phyloP scores from a whole-genome alignment of 2,329 filamentous ascomycete species.

The Monosporascus cannonballus region DNA sequence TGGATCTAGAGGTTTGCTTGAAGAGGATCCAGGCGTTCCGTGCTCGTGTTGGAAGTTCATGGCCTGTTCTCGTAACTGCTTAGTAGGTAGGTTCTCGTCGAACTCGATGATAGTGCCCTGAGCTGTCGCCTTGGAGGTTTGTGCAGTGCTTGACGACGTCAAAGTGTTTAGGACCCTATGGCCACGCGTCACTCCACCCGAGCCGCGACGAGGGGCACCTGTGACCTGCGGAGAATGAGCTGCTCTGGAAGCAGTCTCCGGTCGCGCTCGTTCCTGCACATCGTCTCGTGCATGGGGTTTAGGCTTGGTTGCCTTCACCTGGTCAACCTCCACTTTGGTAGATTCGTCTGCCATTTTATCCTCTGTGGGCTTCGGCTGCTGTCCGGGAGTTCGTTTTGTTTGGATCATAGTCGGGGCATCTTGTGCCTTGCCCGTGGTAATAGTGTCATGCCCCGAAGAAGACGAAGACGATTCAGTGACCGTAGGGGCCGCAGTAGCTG shows the following conservation, averaged over 20 bases:
- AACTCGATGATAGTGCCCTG: constrained; percentile 39
- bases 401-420: neutral
- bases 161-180: constrained; percentile 23
- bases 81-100: constrained; percentile 24
- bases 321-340: neutral
- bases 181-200: constrained; percentile 21
- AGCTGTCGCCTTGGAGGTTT: constrained; percentile 35
- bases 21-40: constrained; percentile 23
- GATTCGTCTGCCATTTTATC: constrained; percentile 2
- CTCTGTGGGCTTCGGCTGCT: neutral
- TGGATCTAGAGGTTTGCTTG: constrained; percentile 17
- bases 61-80: constrained; percentile 14
- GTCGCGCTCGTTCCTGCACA: constrained; percentile 10
- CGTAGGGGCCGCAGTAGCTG: neutral
- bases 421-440: neutral
- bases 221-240: constrained; percentile 24
- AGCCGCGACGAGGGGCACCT: constrained; percentile 11
- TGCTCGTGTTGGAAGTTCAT: constrained; percentile 9
- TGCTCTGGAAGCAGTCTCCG: constrained; percentile 20
- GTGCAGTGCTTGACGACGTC: constrained; percentile 29
- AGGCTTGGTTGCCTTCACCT: constrained; percentile 2
- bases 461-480: neutral
- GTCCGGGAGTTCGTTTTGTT: neutral
- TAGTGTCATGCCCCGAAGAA: neutral
- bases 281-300: constrained; percentile 8